Conservation (phyloP, 345 rosid genomes). For the Bruguiera sexangula region DNA sequence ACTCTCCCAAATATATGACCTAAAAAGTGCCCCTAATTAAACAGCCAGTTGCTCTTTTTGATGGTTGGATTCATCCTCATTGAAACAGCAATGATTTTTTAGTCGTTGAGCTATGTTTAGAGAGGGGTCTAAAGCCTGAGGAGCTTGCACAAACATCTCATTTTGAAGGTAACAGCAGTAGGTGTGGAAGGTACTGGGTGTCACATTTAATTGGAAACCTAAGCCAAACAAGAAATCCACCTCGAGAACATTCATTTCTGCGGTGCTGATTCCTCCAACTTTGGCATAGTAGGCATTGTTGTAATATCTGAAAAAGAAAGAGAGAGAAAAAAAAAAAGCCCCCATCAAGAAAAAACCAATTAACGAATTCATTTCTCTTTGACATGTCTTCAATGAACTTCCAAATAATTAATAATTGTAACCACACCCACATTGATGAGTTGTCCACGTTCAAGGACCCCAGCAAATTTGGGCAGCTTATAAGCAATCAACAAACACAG, state of each 20-base stretch:
- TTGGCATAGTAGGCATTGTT: conserved; percentile 64
- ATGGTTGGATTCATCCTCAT: conserved; percentile 45
- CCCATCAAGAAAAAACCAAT: background rate
- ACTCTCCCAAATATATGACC: background rate
- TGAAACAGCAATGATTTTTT: conserved; percentile 31
- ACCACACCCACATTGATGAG: too few species aligned
- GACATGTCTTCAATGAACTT: too few species aligned
- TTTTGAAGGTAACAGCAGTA: conserved; percentile 51
- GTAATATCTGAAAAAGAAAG: conserved; percentile 38
- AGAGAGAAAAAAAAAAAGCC: background rate
- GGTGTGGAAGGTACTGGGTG: conserved; percentile 47
- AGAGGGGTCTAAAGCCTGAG: conserved; percentile 21
- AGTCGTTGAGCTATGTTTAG: conserved; percentile 12
- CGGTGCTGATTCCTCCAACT: conserved; percentile 67
- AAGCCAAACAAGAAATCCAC: conserved; percentile 67
- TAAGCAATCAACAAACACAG: too few species aligned
- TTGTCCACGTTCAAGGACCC: too few species aligned
- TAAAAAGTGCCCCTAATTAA: background rate
- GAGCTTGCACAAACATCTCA: conserved; percentile 43
- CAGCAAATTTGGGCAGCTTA: too few species aligned
- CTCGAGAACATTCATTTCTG: conserved; percentile 71
- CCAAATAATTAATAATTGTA: too few species aligned
- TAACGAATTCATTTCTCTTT: background rate
- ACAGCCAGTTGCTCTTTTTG: conserved; percentile 41
- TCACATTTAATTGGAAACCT: conserved; percentile 63